phyloP scores from a whole-genome alignment of 352 stramenopile species.

The Globisporangium paddicum region DNA sequence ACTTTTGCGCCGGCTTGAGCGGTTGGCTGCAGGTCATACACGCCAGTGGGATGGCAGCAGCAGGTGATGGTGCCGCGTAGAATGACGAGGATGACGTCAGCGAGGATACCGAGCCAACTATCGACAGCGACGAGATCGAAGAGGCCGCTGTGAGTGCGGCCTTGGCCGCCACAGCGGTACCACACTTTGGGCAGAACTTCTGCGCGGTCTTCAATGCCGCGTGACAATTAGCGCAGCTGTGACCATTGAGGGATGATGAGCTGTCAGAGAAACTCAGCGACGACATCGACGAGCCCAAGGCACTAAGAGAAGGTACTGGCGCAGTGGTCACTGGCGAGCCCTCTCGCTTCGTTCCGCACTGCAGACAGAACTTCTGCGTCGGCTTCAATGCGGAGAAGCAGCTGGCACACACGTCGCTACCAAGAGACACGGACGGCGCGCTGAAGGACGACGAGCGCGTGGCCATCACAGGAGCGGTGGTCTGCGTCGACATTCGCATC shows the following conservation, averaged over 20 bases:
- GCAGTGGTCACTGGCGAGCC: neutral
- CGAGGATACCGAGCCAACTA: conserved; percentile 18
- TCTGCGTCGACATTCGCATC: conserved; percentile 31
- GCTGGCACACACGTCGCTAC: neutral
- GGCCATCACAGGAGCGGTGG: conserved; percentile 8
- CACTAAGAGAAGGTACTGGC: neutral
- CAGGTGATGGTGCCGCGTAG: conserved; percentile 1
- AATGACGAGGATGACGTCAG: conserved; percentile 15
- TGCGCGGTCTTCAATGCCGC: conserved; percentile 53
- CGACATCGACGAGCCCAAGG: conserved; percentile 1
- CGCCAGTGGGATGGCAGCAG: conserved; percentile 7
- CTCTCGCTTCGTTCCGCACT: conserved; percentile 48
- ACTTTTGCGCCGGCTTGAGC: conserved; percentile 65
- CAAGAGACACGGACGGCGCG: conserved; percentile 16
- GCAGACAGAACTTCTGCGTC: conserved; percentile 65
- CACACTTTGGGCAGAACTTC: conserved; percentile 81
- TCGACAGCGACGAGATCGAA: conserved; percentile 26
- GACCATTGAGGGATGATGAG: conserved; percentile 21
- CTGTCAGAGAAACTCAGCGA: conserved; percentile 17
- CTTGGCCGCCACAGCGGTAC: conserved; percentile 22
- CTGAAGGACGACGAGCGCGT: neutral
- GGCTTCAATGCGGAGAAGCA: conserved; percentile 20
- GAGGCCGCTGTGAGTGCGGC: conserved; percentile 14
- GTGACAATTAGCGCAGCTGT: conserved; percentile 41
- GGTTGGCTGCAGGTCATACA: conserved; percentile 45